A percentile compares a stretch with the other conserved stretches of the same genome.
These are phyloP conservation scores for Cladosporium velox DNA, from an alignment of 2,329 filamentous ascomycete species.

Conservation along the genomic window DNA sequence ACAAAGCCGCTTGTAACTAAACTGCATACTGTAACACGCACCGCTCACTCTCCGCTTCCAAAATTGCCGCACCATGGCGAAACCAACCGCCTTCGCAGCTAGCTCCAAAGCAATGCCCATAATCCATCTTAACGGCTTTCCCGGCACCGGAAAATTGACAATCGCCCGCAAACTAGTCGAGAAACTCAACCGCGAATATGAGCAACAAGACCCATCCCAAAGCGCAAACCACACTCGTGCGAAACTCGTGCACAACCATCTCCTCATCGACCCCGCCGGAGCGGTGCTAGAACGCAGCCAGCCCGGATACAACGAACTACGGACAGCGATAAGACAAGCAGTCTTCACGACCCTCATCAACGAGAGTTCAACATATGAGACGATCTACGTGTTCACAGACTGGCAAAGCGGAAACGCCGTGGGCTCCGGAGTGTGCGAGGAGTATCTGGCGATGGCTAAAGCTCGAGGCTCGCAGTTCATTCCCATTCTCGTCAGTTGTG, in stretches of 20 bases:
- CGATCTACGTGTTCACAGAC: conserved; percentile 1
- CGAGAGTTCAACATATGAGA: neutral
- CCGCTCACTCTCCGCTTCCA: neutral
- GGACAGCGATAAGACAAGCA: neutral
- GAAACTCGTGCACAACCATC: neutral
- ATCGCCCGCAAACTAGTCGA: conserved; percentile 2
- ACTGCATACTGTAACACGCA: neutral
- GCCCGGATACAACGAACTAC: neutral
- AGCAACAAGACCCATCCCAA: neutral
- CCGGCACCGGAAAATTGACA: neutral
- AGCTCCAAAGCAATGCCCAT: neutral
- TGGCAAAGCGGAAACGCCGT: neutral
- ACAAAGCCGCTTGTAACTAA: neutral
- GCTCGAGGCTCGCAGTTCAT: neutral
- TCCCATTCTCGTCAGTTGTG: neutral
- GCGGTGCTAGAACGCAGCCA: neutral
- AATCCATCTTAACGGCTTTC: conserved; percentile 1
- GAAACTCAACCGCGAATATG: neutral
- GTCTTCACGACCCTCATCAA: neutral
- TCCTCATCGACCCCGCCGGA: neutral
- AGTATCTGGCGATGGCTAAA: neutral
- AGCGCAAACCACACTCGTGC: neutral
- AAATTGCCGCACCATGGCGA: neutral
- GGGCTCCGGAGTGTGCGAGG: neutral
- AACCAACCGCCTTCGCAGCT: neutral